Base-by-base conservation (phyloP, 2,329 filamentous ascomycete species). In the Xylariaceae sp. region DNA sequence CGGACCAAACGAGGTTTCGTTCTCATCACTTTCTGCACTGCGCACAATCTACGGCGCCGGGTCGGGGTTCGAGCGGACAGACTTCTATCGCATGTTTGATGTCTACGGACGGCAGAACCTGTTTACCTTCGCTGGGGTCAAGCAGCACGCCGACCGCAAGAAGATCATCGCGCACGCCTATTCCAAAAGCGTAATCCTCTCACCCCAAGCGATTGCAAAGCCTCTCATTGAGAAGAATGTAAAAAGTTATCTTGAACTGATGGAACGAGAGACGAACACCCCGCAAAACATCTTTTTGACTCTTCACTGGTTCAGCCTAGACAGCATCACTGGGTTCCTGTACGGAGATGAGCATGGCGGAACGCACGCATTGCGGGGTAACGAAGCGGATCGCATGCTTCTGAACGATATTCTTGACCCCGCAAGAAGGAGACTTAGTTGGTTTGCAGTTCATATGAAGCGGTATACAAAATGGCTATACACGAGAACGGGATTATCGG, bases 41-140 rank as follows among this genome's bases (percentile, higher is more conserved):
- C 71, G 73, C n/a, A 73, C 72, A 0, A 81, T 82, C 18, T 82
- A 83, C 61, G 78, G 79, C 0, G 73, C 79, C 1, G 79, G 80
- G 1, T 76, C 71, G 42, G 72, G 72, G 0, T 82, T 76, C 50
- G 77, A 75, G 39, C 64, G 77, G 38, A 78, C 78, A 0, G 43
- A 47, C 1, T 82, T 81, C 58, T 82, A 82, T 50, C 71, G 73
- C 42, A 80, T 82, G 75, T 82, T 82, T 52, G 77, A 80, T 55
- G 75, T 73, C 0, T 80, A 79, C 45, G 77, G 76, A 0, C 67
- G 69, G 10, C 73, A 73, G 60, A 80, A 81, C 48, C 58, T 82
- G 2, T 82, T 82, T 60, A 78, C 76, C 0, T 81, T 82, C 53
- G 65, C 67, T 6, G 66, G 69, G 0, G 66, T 67, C 0, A 70